These are phyloP conservation scores for Postia placenta DNA, from an alignment of 768 basidiomycete genomes.

Conservation along the genomic window DNA sequence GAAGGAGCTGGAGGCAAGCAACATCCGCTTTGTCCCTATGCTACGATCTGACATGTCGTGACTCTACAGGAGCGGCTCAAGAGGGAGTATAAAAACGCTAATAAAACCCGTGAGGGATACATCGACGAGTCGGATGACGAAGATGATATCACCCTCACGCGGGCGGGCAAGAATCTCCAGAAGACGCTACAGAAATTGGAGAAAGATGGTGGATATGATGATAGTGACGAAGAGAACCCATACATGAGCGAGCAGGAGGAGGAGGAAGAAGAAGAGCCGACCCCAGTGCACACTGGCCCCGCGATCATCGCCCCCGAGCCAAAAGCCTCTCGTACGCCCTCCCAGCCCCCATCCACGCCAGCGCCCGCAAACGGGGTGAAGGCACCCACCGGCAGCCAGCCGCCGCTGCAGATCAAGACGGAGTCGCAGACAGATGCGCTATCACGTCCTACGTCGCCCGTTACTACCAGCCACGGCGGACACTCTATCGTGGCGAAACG, in stretches of 20 bases:
- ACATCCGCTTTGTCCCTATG: neutral
- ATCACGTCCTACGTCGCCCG: constrained; percentile 59
- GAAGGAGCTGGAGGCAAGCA: constrained; percentile 69
- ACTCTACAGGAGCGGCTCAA: constrained; percentile 70
- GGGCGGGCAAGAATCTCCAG: constrained; percentile 75
- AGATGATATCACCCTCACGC: constrained; percentile 55
- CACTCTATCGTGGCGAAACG: constrained; percentile 79
- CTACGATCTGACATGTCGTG: neutral
- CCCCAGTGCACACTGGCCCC: constrained; percentile 34
- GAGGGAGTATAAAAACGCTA: constrained; percentile 73
- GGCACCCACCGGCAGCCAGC: constrained; percentile 29
- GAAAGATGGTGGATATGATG: constrained; percentile 77
- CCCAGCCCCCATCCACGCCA: constrained; percentile 23
- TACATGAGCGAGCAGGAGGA: constrained; percentile 75
- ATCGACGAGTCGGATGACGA: constrained; percentile 74
- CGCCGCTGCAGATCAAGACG: constrained; percentile 16
- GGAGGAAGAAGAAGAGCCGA: constrained; percentile 66
- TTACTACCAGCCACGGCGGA: constrained; percentile 53
- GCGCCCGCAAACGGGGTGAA: constrained; percentile 20
- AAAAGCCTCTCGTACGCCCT: constrained; percentile 39
- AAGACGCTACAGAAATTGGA: constrained; percentile 83
- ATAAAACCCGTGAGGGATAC: constrained; percentile 63
- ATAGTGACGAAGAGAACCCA: constrained; percentile 71
- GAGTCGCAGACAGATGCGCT: constrained; percentile 24
- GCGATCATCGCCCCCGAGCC: constrained; percentile 41